Conservation (phyloP, 2,329 filamentous ascomycete genomes). For the Stachybotrys chartarum region DNA sequence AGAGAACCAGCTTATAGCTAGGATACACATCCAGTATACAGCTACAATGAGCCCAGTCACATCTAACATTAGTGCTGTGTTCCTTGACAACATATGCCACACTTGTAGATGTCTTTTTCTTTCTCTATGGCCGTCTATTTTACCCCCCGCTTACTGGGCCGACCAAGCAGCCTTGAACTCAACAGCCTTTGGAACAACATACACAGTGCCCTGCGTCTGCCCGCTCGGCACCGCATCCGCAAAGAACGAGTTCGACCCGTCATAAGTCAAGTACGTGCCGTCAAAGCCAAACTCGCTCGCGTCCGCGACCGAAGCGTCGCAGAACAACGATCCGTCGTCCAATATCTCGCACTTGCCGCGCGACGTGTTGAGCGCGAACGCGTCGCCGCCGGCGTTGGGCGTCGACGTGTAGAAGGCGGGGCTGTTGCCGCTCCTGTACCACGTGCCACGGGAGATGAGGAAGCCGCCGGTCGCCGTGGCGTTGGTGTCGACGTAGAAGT, state of each 20-base stretch:
- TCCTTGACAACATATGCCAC: too few relatives aligned
- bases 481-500: slow-evolving; percentile 6
- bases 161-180: slow-evolving; percentile 14
- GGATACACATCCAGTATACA: too few relatives aligned
- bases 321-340: slow-evolving; percentile 7
- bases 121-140: not conserved
- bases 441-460: slow-evolving; percentile 15
- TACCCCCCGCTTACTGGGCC: slow-evolving; percentile 1
- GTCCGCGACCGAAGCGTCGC: slow-evolving; percentile 8
- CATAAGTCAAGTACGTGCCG: slow-evolving; percentile 15
- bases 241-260: slow-evolving; percentile 10
- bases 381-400: slow-evolving; percentile 8
- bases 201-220: slow-evolving; percentile 12
- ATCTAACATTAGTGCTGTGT: too few relatives aligned
- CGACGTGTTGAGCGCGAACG: slow-evolving; percentile 14
- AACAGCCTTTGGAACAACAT: slow-evolving; percentile 10
- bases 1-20: too few relatives aligned
- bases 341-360: slow-evolving; percentile 14
- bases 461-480: slow-evolving; percentile 8
- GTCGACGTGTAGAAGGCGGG: slow-evolving; percentile 17
- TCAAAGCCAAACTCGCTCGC: slow-evolving; percentile 15
- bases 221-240: slow-evolving; percentile 12
- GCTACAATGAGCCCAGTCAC: too few relatives aligned
- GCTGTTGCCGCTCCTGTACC: slow-evolving; percentile 17
- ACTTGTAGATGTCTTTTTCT: too few relatives aligned